These are phyloP conservation scores for Lepidium campestre DNA, from an alignment of 441 rosid species.

Conservation along the genomic window DNA sequence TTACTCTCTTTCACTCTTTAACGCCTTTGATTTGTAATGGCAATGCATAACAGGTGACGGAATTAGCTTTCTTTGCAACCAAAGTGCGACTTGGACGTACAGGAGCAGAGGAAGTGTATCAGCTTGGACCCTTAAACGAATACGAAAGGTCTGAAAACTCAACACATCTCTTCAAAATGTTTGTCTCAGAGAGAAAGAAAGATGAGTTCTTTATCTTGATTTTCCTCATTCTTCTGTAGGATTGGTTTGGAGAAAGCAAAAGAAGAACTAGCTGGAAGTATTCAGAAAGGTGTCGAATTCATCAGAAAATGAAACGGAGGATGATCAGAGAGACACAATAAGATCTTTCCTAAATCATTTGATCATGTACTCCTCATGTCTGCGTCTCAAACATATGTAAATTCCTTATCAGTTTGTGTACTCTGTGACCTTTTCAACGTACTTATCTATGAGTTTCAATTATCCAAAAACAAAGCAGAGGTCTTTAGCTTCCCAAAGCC, in stretches of 20 bases:
- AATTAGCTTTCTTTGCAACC: conserved; percentile 64
- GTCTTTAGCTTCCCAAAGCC: background rate
- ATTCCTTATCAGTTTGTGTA: conserved; percentile 16
- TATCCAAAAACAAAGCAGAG: background rate
- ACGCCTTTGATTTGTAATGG: background rate
- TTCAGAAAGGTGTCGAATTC: conserved; percentile 56
- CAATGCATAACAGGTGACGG: conserved; percentile 43
- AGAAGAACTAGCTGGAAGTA: conserved; percentile 59
- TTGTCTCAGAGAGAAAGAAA: background rate
- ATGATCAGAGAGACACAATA: conserved; percentile 5
- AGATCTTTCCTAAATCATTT: background rate
- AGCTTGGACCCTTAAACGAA: conserved; percentile 58
- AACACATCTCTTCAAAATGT: background rate
- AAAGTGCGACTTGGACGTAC: conserved; percentile 59
- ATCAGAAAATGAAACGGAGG: conserved; percentile 38
- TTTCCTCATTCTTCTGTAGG: conserved; percentile 18
- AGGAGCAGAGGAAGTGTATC: conserved; percentile 61
- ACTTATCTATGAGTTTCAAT: background rate
- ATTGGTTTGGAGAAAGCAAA: conserved; percentile 67
- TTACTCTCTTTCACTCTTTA: background rate
- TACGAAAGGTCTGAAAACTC: conserved; percentile 46
- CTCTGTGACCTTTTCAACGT: background rate
- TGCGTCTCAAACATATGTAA: conserved; percentile 1
- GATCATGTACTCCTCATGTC: conserved; percentile 3
- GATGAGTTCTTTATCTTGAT: background rate